A percentile compares a stretch with the other conserved stretches of the same genome.
phyloP scores from a whole-genome alignment of 805 yeast genomes.

The Candida coquimbonensis region DNA sequence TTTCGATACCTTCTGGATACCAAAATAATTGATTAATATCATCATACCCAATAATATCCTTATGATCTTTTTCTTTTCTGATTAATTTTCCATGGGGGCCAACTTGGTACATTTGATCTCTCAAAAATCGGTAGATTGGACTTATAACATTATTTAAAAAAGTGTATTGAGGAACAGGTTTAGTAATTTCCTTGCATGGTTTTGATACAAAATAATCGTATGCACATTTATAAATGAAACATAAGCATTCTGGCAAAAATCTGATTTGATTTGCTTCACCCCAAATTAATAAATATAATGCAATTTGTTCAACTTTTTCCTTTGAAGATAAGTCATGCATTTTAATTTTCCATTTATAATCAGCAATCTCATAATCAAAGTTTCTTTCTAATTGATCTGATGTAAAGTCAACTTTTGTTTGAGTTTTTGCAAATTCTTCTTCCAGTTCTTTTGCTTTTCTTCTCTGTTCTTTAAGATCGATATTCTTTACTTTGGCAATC shows the following conservation, averaged over 20 bases:
- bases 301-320: slow-evolving; percentile 56
- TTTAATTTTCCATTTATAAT: slow-evolving; percentile 48
- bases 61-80: slow-evolving; percentile 55
- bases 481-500: slow-evolving; percentile 34
- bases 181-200: slow-evolving; percentile 14
- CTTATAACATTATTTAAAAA: slow-evolving; percentile 63
- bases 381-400: slow-evolving; percentile 35
- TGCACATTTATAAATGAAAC: slow-evolving; percentile 79
- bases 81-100: slow-evolving; percentile 40
- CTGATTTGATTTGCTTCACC: slow-evolving; percentile 85
- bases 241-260: slow-evolving; percentile 82
- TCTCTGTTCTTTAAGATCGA: slow-evolving; percentile 27
- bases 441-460: slow-evolving; percentile 39
- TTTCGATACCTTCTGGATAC: slow-evolving; percentile 68
- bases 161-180: slow-evolving; percentile 32
- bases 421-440: slow-evolving; percentile 39
- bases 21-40: slow-evolving; percentile 86
- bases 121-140: slow-evolving; percentile 57
- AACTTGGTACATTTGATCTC: slow-evolving; percentile 45
- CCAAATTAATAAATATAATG: slow-evolving; percentile 73
- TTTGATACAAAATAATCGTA: slow-evolving; percentile 51
- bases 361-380: slow-evolving; percentile 59
- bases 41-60: slow-evolving; percentile 74
- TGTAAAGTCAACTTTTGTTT: slow-evolving; percentile 46
- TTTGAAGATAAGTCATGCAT: slow-evolving; percentile 41